Evolutionary conservation across 306 rosid genomes (phyloP).

Genomic region (Sicyos baderoa): DNA sequence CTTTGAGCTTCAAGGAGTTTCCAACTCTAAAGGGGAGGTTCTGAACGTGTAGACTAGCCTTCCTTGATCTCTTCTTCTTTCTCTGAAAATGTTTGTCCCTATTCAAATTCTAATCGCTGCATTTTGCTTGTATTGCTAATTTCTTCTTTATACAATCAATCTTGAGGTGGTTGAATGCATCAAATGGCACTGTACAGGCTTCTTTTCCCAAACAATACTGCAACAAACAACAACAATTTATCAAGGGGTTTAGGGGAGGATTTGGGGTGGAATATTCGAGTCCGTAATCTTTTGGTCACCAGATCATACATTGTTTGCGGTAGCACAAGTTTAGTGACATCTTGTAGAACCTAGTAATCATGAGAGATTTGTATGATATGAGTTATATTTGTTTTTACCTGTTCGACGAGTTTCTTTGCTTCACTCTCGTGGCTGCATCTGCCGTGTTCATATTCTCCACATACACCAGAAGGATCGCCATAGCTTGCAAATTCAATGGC

Average conservation of each 20-base stretch:
- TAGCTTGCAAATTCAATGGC: slow-evolving; percentile 65
- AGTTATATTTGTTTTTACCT: slow-evolving; percentile 21
- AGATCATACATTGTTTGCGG: too few relatives aligned
- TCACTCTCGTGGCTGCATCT: slow-evolving; percentile 28
- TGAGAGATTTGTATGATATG: neutral
- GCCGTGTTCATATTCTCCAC: slow-evolving; percentile 43
- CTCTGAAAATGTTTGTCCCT: neutral
- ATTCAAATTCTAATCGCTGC: slow-evolving; percentile 18
- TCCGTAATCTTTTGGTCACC: too few relatives aligned
- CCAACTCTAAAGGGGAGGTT: neutral
- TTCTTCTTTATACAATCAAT: slow-evolving; percentile 39
- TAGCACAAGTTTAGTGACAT: too few relatives aligned
- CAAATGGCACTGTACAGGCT: slow-evolving; percentile 37
- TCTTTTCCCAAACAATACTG: slow-evolving; percentile 55
- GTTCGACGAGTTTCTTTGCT: slow-evolving; percentile 33
- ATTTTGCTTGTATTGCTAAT: slow-evolving; percentile 55
- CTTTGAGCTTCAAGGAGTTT: slow-evolving; percentile 6
- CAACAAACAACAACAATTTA: neutral
- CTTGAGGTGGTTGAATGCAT: slow-evolving; percentile 27
- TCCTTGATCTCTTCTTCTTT: neutral
- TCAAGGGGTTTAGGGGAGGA: too few relatives aligned
- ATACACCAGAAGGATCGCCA: slow-evolving; percentile 53
- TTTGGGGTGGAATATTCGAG: too few relatives aligned
- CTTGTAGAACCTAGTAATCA: too few relatives aligned
- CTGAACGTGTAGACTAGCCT: neutral